Evolutionary conservation across 2,329 filamentous ascomycete genomes (phyloP).

Genomic region (Penicillium sp.): DNA sequence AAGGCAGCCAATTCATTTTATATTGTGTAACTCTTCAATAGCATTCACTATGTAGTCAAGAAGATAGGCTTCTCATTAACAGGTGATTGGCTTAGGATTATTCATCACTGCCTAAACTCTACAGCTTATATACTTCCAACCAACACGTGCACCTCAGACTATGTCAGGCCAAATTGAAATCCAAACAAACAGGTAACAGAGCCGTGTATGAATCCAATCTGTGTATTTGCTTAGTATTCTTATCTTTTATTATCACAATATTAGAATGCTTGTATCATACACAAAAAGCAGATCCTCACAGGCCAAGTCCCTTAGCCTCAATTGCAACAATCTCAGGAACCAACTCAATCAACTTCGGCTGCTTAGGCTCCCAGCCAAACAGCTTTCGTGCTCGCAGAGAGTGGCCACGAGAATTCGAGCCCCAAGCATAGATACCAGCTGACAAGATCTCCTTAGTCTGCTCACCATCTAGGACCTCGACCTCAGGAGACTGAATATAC

Average conservation of each 20-base stretch:
- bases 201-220: too few relatives aligned
- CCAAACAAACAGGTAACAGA: too few relatives aligned
- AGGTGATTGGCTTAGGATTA: too few relatives aligned
- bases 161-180: too few relatives aligned
- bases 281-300: constrained; percentile 13
- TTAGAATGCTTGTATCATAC: neutral
- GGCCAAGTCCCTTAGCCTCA: constrained; percentile 44
- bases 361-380: constrained; percentile 39
- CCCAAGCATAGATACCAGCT: constrained; percentile 37
- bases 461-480: constrained; percentile 34
- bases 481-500: constrained; percentile 46
- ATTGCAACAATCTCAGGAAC: constrained; percentile 55
- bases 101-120: too few relatives aligned
- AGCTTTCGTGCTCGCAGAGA: constrained; percentile 39
- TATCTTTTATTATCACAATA: neutral
- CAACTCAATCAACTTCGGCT: constrained; percentile 53
- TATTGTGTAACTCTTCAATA: too few relatives aligned
- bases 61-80: too few relatives aligned
- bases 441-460: constrained; percentile 46
- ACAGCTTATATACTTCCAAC: too few relatives aligned
- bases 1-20: too few relatives aligned
- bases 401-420: constrained; percentile 38
- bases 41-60: too few relatives aligned
- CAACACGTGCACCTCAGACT: too few relatives aligned
- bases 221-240: neutral